Evolutionary conservation across 805 yeast species (phyloP).

Genomic region (Zygosaccharomyces lentus): DNA sequence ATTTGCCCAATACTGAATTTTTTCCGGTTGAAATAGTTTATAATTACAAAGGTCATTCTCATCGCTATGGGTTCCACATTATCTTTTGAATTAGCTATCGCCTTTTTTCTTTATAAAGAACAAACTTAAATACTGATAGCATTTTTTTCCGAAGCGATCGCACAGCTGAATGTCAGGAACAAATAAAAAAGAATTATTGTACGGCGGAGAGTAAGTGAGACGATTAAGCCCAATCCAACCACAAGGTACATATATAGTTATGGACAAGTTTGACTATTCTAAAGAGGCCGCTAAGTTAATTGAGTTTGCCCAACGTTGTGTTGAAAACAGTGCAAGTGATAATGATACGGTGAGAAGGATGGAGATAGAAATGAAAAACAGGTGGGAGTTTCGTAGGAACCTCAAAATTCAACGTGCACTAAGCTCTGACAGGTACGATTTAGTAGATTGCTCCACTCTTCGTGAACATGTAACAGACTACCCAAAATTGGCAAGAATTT

Average conservation of each 20-base stretch:
- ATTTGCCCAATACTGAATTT: constrained; percentile 17
- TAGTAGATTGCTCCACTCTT: background rate
- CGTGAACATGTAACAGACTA: background rate
- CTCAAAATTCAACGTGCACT: background rate
- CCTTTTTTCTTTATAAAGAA: background rate
- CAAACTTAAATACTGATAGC: too few species aligned
- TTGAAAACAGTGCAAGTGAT: background rate
- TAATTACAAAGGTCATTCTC: constrained; percentile 22
- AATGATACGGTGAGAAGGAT: background rate
- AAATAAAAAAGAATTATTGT: background rate
- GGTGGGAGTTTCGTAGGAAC: background rate
- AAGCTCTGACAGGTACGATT: background rate
- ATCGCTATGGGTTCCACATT: constrained; percentile 21
- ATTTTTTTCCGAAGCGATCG: background rate
- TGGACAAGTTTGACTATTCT: constrained; percentile 4
- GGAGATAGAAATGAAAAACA: constrained; percentile 1
- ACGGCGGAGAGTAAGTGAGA: background rate
- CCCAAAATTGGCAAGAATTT: background rate
- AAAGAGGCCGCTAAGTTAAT: constrained; percentile 11
- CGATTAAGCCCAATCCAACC: background rate
- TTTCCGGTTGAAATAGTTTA: constrained; percentile 29
- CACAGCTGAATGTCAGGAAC: background rate
- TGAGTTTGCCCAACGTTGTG: constrained; percentile 6
- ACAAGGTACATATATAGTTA: background rate
- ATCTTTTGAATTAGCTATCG: background rate